Evolutionary conservation across 192 early-diverging fungal genomes (phyloP).

Genomic region (Gamsiella multidivaricata): DNA sequence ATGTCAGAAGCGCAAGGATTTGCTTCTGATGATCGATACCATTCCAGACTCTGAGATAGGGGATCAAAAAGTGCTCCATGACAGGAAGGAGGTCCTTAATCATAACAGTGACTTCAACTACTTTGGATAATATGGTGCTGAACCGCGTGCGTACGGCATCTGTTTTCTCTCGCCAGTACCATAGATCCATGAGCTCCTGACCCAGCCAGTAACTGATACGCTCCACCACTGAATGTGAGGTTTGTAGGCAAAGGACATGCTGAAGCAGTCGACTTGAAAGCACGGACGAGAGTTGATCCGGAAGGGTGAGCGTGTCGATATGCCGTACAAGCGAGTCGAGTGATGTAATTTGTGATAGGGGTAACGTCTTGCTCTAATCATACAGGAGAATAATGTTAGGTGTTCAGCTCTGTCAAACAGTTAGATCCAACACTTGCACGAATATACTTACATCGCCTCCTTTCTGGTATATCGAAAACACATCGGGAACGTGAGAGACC

Average conservation of each 20-base stretch:
- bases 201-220: slow-evolving; percentile 59
- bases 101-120: slow-evolving; percentile 53
- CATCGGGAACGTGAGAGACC: slow-evolving; percentile 50
- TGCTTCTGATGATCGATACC: slow-evolving; percentile 56
- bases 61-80: slow-evolving; percentile 58
- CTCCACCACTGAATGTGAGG: slow-evolving; percentile 35
- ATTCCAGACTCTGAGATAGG: slow-evolving; percentile 60
- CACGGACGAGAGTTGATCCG: slow-evolving; percentile 58
- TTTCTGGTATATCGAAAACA: slow-evolving; percentile 44
- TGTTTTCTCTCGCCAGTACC: slow-evolving; percentile 57
- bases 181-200: slow-evolving; percentile 60
- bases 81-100: slow-evolving; percentile 62
- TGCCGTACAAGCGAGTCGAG: slow-evolving; percentile 55
- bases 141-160: slow-evolving; percentile 30
- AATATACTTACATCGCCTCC: slow-evolving; percentile 36
- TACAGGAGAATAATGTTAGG: not conserved
- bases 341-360: slow-evolving; percentile 54
- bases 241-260: slow-evolving; percentile 53
- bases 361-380: slow-evolving; percentile 35
- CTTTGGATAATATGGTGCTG: slow-evolving; percentile 45
- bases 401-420: not conserved
- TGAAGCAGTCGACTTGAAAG: slow-evolving; percentile 60
- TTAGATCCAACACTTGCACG: not conserved
- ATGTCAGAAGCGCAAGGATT: slow-evolving; percentile 60
- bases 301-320: slow-evolving; percentile 59